Conservation (phyloP, 2,329 filamentous ascomycete species). For the Alternaria sp. region DNA sequence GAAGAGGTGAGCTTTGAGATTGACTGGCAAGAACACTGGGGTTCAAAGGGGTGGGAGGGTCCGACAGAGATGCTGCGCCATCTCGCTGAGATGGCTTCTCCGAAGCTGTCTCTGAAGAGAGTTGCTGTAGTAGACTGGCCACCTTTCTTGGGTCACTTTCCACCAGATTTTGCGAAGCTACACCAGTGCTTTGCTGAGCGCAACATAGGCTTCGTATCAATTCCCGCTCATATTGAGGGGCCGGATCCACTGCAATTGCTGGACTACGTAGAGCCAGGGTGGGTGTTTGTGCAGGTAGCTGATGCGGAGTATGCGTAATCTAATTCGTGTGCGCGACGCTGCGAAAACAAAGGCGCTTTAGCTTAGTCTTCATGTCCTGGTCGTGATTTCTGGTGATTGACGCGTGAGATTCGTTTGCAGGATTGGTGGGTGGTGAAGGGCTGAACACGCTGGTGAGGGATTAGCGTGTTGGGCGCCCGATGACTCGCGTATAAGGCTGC, state of each 20-base stretch:
- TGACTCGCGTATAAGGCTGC: constrained; percentile 1
- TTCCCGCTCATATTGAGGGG: constrained; percentile 3
- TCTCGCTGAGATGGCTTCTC: constrained; percentile 1
- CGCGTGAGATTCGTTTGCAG: neutral
- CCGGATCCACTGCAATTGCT: constrained; percentile 2
- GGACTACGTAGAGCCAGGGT: constrained; percentile 10
- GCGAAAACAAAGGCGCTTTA: neutral
- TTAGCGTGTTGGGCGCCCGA: neutral
- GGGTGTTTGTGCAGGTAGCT: constrained; percentile 5
- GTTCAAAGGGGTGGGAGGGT: constrained; percentile 9
- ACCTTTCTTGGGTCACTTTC: constrained; percentile 4
- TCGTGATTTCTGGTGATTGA: neutral
- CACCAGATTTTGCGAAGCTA: constrained; percentile 5
- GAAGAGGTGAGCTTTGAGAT: constrained; percentile 10
- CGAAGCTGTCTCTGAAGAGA: neutral
- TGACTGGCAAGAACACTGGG: constrained; percentile 12
- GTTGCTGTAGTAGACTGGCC: constrained; percentile 9
- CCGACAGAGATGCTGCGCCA: constrained; percentile 7
- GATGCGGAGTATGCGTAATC: neutral
- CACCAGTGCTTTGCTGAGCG: constrained; percentile 2
- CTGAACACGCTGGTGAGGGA: neutral
- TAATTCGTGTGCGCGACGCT: neutral
- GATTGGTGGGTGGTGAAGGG: neutral
- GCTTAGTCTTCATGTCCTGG: neutral
- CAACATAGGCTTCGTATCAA: constrained; percentile 1